Evolutionary conservation across 2,329 filamentous ascomycete genomes (phyloP).

Genomic region (Leptosphaerulina australis): DNA sequence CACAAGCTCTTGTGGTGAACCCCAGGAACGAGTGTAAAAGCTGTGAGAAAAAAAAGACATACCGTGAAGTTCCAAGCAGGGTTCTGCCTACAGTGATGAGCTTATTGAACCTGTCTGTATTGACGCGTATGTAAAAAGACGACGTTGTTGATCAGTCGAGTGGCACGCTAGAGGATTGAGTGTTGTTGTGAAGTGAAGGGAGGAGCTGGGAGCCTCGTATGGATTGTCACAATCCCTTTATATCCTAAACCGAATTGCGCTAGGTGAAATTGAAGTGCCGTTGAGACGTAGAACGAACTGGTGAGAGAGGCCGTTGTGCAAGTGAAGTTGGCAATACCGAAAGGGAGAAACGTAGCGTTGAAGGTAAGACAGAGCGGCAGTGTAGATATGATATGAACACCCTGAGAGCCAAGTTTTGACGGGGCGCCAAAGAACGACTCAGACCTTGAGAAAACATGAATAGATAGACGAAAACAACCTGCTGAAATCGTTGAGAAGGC

Average conservation of each 20-base stretch:
- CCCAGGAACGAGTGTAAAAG: neutral
- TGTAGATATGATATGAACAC: neutral
- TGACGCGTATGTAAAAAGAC: neutral
- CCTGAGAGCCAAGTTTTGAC: neutral
- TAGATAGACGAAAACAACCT: neutral
- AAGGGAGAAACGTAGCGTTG: neutral
- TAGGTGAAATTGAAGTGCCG: neutral
- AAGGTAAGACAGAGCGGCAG: neutral
- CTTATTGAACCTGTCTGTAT: constrained; percentile 23
- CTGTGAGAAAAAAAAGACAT: neutral
- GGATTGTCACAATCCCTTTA: constrained; percentile 23
- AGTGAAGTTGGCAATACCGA: neutral
- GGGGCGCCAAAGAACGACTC: neutral
- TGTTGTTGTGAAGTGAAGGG: constrained; percentile 24
- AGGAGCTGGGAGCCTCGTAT: constrained; percentile 14
- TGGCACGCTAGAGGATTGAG: constrained; percentile 5
- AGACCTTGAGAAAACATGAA: neutral
- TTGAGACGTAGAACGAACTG: neutral
- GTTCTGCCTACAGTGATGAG: no score
- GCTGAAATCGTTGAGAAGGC: neutral
- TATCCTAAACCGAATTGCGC: neutral
- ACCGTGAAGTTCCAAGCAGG: constrained; percentile 2
- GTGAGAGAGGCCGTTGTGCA: constrained; percentile 14
- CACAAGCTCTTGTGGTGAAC: constrained; percentile 13
- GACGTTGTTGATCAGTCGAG: constrained; percentile 5